Base-by-base conservation (phyloP, 106 monocot genomes). In the Dactylorhiza incarnata region DNA sequence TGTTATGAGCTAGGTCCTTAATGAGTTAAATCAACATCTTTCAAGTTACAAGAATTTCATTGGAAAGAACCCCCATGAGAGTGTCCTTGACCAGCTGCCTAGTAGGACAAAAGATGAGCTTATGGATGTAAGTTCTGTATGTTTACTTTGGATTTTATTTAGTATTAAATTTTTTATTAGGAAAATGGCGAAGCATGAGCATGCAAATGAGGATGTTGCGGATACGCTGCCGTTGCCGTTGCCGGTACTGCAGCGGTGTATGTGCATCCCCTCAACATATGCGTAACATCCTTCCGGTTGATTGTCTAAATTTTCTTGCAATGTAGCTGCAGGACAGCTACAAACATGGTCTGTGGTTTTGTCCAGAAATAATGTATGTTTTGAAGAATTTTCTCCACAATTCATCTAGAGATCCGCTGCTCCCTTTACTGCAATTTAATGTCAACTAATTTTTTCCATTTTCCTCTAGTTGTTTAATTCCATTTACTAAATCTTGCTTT, bases 11-110 rank as follows among this genome's bases (percentile, higher is more conserved):
- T 89, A 99, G 97, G 88, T 91, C 83, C 80, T 99, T 61, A 86
- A 83, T 85, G 89, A 86, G 76, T 84, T 99, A 81, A 99, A 85
- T 76, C 91, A 94, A 52, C 84, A 91, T 76, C 79, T 99, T 78
- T 94, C 97, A 61, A 94, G 97, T 78, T 86, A 83, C 68, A 99
- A 94, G 80, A 83, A 86, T 78, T 85, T 87, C 77, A 51, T 89
- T 56, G 94, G 89, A 63, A 94, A 89, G 87, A 88, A 82, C 74
- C 83, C 89, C 61, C 89, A 89, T 19, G 91, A 91, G 74, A 89
- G 86, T 29, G 75, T 88, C 55, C 91, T 99, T 72, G 94, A 86
- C 74, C 82, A 72, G 73, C 76, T 97, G 14, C 97, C 97, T 53
- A 79, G 13, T 23, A 80, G 70, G 26, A 91, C 87, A 37, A 94